These are phyloP conservation scores for Xylariaceae sp. DNA, from an alignment of 2,329 filamentous ascomycete genomes.

Conservation along the genomic window DNA sequence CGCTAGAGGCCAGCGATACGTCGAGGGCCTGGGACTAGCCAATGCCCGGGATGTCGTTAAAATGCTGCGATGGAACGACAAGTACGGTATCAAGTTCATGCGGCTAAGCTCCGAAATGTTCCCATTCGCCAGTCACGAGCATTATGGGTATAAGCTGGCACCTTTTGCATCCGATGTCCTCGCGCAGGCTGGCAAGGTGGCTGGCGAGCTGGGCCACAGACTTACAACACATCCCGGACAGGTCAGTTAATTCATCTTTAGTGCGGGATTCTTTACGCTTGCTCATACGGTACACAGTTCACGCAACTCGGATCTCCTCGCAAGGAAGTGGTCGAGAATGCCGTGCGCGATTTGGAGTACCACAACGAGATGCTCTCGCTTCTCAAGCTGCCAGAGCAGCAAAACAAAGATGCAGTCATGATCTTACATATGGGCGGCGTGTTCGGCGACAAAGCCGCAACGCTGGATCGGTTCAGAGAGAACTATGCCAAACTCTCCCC, in stretches of 20 bases:
- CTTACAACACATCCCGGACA: slow-evolving; percentile 89
- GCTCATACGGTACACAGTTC: slow-evolving; percentile 50
- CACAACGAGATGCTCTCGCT: slow-evolving; percentile 82
- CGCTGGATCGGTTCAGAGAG: slow-evolving; percentile 71
- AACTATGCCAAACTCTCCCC: slow-evolving; percentile 68
- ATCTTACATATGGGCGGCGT: slow-evolving; percentile 90
- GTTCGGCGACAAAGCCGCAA: slow-evolving; percentile 81
- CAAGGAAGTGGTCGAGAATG: slow-evolving; percentile 69
- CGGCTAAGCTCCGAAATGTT: slow-evolving; percentile 95
- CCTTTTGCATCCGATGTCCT: slow-evolving; percentile 79
- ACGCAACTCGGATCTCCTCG: slow-evolving; percentile 87
- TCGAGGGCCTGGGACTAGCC: slow-evolving; percentile 73
- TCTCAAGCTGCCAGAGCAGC: slow-evolving; percentile 72
- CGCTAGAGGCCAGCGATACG: slow-evolving; percentile 66
- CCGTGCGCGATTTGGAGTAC: slow-evolving; percentile 80
- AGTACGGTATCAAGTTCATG: slow-evolving; percentile 89
- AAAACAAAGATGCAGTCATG: slow-evolving; percentile 85
- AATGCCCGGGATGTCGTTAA: slow-evolving; percentile 83
- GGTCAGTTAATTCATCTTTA: slow-evolving; percentile 29
- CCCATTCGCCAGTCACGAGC: slow-evolving; percentile 85
- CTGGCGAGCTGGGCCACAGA: slow-evolving; percentile 76
- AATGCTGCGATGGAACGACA: slow-evolving; percentile 89
- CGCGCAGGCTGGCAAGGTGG: slow-evolving; percentile 72
- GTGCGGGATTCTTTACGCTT: background rate
- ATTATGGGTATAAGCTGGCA: slow-evolving; percentile 80